phyloP scores from a whole-genome alignment of 176 grass and related monocot species.

The Eremochloa ophiuroides region DNA sequence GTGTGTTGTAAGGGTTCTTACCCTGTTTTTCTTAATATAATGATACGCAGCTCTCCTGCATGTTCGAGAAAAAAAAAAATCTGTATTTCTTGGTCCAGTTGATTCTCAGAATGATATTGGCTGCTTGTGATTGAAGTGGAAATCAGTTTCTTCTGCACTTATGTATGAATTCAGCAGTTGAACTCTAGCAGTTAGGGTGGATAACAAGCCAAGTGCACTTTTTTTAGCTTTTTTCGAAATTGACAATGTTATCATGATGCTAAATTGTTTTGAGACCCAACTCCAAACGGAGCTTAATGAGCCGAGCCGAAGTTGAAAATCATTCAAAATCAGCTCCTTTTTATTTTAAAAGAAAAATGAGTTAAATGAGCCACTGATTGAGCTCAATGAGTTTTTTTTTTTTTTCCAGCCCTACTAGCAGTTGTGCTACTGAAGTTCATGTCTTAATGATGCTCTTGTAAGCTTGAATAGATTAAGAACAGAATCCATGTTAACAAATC shows the following conservation, averaged over 20 bases:
- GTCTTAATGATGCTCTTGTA: background rate
- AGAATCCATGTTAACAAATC: conserved; percentile 13
- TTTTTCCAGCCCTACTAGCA: background rate
- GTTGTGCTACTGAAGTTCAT: too few relatives aligned
- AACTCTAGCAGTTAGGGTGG: background rate
- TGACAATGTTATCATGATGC: background rate
- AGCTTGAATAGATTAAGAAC: background rate
- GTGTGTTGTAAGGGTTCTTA: too few relatives aligned
- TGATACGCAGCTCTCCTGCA: too few relatives aligned
- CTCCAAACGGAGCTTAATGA: background rate
- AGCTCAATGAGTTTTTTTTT: background rate
- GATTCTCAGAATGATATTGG: conserved; percentile 1
- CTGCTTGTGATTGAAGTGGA: background rate
- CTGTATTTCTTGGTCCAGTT: background rate
- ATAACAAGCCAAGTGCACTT: background rate
- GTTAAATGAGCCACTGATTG: background rate
- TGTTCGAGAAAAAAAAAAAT: too few relatives aligned
- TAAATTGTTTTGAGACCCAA: background rate
- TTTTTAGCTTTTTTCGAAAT: background rate
- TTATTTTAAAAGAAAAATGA: background rate
- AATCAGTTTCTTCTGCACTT: background rate
- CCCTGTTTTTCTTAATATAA: too few relatives aligned
- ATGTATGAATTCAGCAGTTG: background rate
- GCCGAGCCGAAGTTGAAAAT: background rate
- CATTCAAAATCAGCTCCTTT: background rate